phyloP scores from a whole-genome alignment of 140 eudicot species.

The Cichorium intybus region DNA sequence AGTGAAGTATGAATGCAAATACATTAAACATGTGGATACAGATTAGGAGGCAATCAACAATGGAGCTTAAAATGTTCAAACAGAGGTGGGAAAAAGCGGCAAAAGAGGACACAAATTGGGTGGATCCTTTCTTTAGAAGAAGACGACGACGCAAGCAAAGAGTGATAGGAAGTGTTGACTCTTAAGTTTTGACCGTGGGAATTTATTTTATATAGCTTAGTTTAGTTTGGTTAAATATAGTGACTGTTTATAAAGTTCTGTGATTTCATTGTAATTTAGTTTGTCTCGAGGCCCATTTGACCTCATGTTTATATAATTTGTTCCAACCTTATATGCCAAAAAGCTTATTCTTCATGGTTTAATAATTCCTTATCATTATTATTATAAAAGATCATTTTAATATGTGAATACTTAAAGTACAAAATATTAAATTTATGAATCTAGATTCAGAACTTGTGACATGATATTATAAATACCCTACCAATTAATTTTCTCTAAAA shows the following conservation, averaged over 20 bases:
- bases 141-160: conserved; percentile 27
- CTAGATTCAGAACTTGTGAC: too few relatives aligned
- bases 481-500: too few relatives aligned
- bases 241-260: conserved; percentile 18
- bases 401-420: too few relatives aligned
- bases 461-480: too few relatives aligned
- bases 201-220: conserved; percentile 17
- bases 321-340: too few relatives aligned
- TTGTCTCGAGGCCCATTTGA: conserved; percentile 44
- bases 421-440: too few relatives aligned
- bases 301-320: conserved; percentile 31
- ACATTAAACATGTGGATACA: conserved; percentile 21
- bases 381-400: too few relatives aligned
- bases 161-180: conserved; percentile 22
- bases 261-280: conserved; percentile 28
- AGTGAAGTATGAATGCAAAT: background rate
- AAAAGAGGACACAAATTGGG: conserved; percentile 70
- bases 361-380: too few relatives aligned
- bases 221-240: conserved; percentile 16
- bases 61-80: conserved; percentile 67
- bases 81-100: conserved; percentile 84
- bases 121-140: conserved; percentile 63
- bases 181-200: conserved; percentile 26
- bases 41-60: conserved; percentile 84
- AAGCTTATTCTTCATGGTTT: too few relatives aligned